phyloP scores from a whole-genome alignment of 495 filamentous ascomycete species.

The Xylaria curta region DNA sequence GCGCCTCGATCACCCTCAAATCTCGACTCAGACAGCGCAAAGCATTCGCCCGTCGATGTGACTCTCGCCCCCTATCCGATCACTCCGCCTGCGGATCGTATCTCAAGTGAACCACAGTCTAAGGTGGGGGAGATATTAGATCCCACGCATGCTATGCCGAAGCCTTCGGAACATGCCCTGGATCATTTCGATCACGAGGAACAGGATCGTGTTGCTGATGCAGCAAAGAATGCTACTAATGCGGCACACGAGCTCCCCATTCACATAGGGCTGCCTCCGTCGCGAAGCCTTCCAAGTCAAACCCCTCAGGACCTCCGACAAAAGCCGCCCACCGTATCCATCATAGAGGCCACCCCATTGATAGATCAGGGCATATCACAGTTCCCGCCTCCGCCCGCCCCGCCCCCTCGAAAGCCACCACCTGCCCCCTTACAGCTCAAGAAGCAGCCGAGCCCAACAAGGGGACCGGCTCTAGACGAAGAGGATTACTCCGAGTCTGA shows the following conservation, averaged over 20 bases:
- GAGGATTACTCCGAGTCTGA: slow-evolving; percentile 75
- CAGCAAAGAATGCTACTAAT: slow-evolving; percentile 48
- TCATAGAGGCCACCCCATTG: slow-evolving; percentile 56
- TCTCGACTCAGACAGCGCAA: slow-evolving; percentile 49
- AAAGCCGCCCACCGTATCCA: slow-evolving; percentile 47
- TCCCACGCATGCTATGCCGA: slow-evolving; percentile 61
- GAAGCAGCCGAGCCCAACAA: slow-evolving; percentile 48
- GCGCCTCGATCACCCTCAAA: slow-evolving; percentile 51
- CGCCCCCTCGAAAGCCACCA: slow-evolving; percentile 76
- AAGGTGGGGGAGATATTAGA: slow-evolving; percentile 52
- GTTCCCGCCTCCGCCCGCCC: slow-evolving; percentile 55
- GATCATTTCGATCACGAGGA: slow-evolving; percentile 60
- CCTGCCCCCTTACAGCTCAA: slow-evolving; percentile 83
- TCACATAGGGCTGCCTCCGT: slow-evolving; percentile 53
- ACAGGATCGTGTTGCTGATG: slow-evolving; percentile 50
- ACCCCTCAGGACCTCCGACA: slow-evolving; percentile 53
- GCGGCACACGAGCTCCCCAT: slow-evolving; percentile 52
- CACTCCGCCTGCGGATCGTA: slow-evolving; percentile 56
- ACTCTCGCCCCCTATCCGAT: slow-evolving; percentile 63
- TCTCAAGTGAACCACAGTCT: slow-evolving; percentile 37
- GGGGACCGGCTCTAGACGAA: slow-evolving; percentile 56
- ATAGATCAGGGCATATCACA: slow-evolving; percentile 52
- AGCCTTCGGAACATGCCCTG: slow-evolving; percentile 57
- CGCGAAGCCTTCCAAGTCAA: slow-evolving; percentile 50
- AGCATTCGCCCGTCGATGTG: slow-evolving; percentile 59